phyloP scores from a whole-genome alignment of 495 filamentous ascomycete genomes.

The Sphaerosporella brunnea region DNA sequence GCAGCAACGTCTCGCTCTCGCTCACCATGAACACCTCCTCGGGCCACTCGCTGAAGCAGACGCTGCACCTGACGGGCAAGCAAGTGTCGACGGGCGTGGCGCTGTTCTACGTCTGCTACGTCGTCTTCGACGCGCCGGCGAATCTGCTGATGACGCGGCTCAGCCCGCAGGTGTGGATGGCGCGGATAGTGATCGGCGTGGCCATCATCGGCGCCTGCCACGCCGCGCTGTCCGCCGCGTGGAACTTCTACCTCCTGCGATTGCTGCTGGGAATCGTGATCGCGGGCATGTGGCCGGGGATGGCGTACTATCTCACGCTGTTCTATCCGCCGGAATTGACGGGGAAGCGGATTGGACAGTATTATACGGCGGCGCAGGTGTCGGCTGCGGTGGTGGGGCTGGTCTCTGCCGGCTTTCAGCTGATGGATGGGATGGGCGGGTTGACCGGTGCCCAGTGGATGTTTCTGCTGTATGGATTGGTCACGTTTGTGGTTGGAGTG shows the following conservation, averaged over 20 bases:
- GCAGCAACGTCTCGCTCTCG: conserved; percentile 75
- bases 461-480: conserved; percentile 75
- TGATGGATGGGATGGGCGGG: conserved; percentile 66
- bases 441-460: conserved; percentile 85
- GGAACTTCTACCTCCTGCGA: conserved; percentile 77
- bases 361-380: conserved; percentile 77
- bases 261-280: conserved; percentile 73
- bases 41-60: conserved; percentile 49
- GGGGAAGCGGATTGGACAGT: conserved; percentile 73
- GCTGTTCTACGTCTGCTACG: conserved; percentile 81
- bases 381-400: conserved; percentile 80
- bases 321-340: conserved; percentile 79
- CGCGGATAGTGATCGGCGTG: conserved; percentile 72
- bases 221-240: conserved; percentile 58
- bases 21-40: conserved; percentile 67
- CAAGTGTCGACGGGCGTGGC: conserved; percentile 70
- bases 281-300: conserved; percentile 88
- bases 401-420: conserved; percentile 76
- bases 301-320: conserved; percentile 81
- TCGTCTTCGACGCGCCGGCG: conserved; percentile 73
- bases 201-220: conserved; percentile 70
- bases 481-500: conserved; percentile 52
- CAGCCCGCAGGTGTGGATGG: conserved; percentile 82
- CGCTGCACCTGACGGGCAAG: conserved; percentile 47
- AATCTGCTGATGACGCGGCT: conserved; percentile 77